Evolutionary conservation across 2,329 filamentous ascomycete genomes (phyloP).

Genomic region (Ascochyta lentis): DNA sequence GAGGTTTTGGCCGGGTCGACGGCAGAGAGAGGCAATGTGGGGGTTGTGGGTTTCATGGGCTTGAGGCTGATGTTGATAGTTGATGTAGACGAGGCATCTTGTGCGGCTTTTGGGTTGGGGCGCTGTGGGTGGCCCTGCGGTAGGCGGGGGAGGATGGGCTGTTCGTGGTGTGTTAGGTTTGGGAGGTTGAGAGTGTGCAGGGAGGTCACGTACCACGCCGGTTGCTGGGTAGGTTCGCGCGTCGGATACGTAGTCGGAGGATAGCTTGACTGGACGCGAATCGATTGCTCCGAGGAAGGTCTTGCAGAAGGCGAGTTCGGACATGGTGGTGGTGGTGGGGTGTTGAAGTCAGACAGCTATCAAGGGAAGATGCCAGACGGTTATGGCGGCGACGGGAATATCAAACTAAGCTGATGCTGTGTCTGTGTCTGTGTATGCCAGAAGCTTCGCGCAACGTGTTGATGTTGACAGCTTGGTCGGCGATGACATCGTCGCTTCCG

Average conservation of each 20-base stretch:
- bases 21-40: constrained; percentile 68
- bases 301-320: constrained; percentile 84
- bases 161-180: constrained; percentile 8
- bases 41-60: constrained; percentile 69
- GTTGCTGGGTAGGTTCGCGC: constrained; percentile 77
- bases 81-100: constrained; percentile 43
- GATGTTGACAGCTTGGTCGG: constrained; percentile 13
- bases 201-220: constrained; percentile 68
- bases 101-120: constrained; percentile 53
- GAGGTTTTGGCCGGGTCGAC: constrained; percentile 72
- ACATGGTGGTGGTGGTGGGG: constrained; percentile 35
- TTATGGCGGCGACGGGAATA: background rate
- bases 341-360: background rate
- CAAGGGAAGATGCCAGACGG: background rate
- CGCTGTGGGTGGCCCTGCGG: constrained; percentile 60
- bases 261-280: constrained; percentile 78
- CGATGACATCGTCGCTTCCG: constrained; percentile 41
- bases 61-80: constrained; percentile 63
- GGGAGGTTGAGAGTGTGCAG: constrained; percentile 40
- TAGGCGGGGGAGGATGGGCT: constrained; percentile 78
- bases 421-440: background rate
- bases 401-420: background rate
- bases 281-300: constrained; percentile 82
- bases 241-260: constrained; percentile 90
- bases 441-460: background rate